Conservation (phyloP, 2,329 filamentous ascomycete species). For the Conoideocrella luteorostrata region DNA sequence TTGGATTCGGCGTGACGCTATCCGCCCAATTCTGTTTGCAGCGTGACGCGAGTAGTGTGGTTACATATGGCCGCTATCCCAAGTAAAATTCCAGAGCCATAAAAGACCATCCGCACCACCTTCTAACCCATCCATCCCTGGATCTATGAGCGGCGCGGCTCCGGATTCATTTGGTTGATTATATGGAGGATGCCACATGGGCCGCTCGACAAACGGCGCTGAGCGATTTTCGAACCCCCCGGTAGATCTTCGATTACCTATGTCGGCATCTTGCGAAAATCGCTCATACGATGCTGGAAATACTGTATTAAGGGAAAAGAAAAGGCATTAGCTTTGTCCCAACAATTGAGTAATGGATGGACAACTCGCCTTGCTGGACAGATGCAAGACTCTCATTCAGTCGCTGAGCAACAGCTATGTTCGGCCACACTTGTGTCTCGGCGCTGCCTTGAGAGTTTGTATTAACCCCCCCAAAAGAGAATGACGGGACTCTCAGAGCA, state of each 20-base stretch:
- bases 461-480: neutral
- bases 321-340: too few species aligned
- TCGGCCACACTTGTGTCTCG: neutral
- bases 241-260: too few species aligned
- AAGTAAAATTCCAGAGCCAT: constrained; percentile 12
- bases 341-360: neutral
- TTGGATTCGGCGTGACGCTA: too few species aligned
- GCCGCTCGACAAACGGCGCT: neutral
- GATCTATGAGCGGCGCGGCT: neutral
- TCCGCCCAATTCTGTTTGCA: too few species aligned
- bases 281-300: neutral
- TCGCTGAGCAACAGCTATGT: neutral
- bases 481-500: neutral
- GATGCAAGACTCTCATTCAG: constrained; percentile 5
- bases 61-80: constrained; percentile 2
- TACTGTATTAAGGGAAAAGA: too few species aligned
- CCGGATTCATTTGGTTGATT: neutral
- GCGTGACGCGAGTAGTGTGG: too few species aligned
- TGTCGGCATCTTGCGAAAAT: neutral
- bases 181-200: neutral
- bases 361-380: neutral
- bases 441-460: neutral
- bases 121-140: neutral
- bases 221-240: too few species aligned
- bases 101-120: constrained; percentile 1